Percentiles rank a stretch among this genome's conserved stretches.
Conservation (phyloP, 345 rosid genomes). For the Eucalyptus globulus region DNA sequence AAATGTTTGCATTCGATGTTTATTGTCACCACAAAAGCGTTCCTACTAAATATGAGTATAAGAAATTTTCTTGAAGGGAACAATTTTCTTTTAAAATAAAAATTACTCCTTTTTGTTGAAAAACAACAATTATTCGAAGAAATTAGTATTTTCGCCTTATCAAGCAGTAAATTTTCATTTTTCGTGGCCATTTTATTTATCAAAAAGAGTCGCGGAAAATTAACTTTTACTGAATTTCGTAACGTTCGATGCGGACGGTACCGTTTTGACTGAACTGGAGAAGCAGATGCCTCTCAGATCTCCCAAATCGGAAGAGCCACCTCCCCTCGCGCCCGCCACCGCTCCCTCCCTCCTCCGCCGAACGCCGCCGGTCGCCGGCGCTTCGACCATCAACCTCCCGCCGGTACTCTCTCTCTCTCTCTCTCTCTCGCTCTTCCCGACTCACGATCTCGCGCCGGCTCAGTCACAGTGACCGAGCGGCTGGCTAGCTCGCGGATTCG, state of each 20-base stretch:
- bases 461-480: not conserved
- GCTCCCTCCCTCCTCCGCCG: not conserved
- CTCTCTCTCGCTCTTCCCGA: not conserved
- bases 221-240: not conserved
- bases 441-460: not conserved
- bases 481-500: not conserved
- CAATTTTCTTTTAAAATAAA: not conserved
- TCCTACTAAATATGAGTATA: not conserved
- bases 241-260: not conserved
- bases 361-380: not conserved
- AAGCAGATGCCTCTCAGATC: not conserved
- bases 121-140: not conserved
- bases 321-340: not conserved
- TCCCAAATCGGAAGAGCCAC: not conserved
- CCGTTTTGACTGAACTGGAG: not conserved
- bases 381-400: not conserved
- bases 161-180: not conserved
- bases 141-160: not conserved
- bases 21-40: not conserved
- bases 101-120: not conserved
- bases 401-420: not conserved
- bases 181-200: not conserved
- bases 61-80: not conserved
- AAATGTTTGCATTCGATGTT: not conserved
- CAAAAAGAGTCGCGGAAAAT: not conserved